phyloP scores from a whole-genome alignment of 495 filamentous ascomycete genomes.

The Alectoria sarmentosa region DNA sequence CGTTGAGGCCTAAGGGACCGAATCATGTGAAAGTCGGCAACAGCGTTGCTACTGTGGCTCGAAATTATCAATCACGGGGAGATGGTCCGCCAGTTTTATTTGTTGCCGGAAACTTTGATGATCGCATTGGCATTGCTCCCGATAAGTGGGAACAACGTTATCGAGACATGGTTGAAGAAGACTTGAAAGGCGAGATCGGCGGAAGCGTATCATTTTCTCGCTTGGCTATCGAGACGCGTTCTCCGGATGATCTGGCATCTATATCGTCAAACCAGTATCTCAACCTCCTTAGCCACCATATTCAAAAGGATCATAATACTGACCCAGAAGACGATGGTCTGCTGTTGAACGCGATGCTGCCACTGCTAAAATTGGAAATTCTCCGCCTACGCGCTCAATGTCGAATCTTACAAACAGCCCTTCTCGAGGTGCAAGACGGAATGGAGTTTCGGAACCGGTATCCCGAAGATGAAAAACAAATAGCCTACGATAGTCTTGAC shows the following conservation, averaged over 20 bases:
- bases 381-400: background rate
- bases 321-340: background rate
- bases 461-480: background rate
- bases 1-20: background rate
- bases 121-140: no score
- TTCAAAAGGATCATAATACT: background rate
- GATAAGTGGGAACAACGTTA: no score
- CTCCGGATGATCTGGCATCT: background rate
- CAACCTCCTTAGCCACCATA: background rate
- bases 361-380: background rate
- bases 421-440: background rate
- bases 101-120: background rate
- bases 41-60: background rate
- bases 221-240: background rate
- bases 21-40: background rate
- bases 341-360: background rate
- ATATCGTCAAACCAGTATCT: background rate
- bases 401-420: no score
- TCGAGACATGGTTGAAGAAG: background rate
- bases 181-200: background rate
- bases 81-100: background rate
- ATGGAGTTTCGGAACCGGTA: background rate
- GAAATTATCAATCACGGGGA: background rate
- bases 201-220: background rate
- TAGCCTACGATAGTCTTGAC: background rate